phyloP scores from a whole-genome alignment of 495 filamentous ascomycete species.

The Hypoxylon crocopeplum region DNA sequence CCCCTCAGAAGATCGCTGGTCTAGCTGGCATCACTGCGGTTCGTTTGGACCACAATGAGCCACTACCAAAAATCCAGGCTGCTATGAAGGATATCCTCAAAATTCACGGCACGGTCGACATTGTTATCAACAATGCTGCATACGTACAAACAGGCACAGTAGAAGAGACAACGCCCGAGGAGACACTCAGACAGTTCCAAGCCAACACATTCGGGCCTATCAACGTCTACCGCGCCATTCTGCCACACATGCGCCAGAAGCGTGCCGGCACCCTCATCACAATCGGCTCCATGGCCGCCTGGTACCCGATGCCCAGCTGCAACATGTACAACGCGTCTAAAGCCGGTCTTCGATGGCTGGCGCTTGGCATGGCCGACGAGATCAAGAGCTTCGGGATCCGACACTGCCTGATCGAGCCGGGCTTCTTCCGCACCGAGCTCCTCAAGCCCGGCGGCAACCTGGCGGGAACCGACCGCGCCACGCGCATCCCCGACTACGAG shows the following conservation, averaged over 20 bases:
- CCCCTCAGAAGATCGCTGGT: slow-evolving; percentile 36
- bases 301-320: slow-evolving; percentile 42
- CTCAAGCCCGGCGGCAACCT: slow-evolving; percentile 39
- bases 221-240: slow-evolving; percentile 52
- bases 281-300: slow-evolving; percentile 54
- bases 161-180: slow-evolving; percentile 52
- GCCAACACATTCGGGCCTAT: slow-evolving; percentile 60
- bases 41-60: slow-evolving; percentile 47
- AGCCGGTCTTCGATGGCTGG: slow-evolving; percentile 49
- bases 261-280: slow-evolving; percentile 52
- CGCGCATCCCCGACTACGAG: slow-evolving; percentile 30
- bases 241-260: slow-evolving; percentile 53
- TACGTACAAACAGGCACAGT: slow-evolving; percentile 48
- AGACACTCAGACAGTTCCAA: slow-evolving; percentile 48
- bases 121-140: slow-evolving; percentile 48
- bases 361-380: slow-evolving; percentile 52
- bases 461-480: background rate
- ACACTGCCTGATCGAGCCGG: slow-evolving; percentile 55
- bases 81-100: slow-evolving; percentile 36
- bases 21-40: slow-evolving; percentile 39
- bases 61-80: slow-evolving; percentile 35
- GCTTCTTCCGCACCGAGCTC: slow-evolving; percentile 58
- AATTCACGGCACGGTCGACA: slow-evolving; percentile 44
- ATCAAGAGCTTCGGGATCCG: slow-evolving; percentile 53
- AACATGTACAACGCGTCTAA: slow-evolving; percentile 62